Evolutionary conservation across 257 asterid genomes (phyloP).

Genomic region (Solanum sparsipilum): DNA sequence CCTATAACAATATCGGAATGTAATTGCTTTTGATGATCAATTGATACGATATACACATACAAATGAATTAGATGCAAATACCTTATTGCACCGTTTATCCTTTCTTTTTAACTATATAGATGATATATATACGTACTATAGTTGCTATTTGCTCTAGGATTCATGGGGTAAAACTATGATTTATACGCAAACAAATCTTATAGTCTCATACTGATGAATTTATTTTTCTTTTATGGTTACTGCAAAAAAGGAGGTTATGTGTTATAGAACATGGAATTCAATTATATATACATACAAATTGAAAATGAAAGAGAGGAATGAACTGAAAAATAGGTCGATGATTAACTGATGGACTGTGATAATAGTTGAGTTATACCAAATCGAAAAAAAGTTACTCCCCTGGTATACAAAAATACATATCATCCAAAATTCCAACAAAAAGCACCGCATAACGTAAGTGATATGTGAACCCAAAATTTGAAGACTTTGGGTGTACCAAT

Average conservation of each 20-base stretch:
- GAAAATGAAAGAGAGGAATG: background rate
- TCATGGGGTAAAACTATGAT: background rate
- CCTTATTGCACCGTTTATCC: background rate
- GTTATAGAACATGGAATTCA: background rate
- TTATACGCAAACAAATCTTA: background rate
- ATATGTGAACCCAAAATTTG: no score
- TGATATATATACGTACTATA: no score
- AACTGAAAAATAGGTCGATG: background rate
- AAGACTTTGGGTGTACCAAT: no score
- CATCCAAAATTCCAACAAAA: background rate
- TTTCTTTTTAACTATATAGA: background rate
- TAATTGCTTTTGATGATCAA: background rate
- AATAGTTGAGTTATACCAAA: no score
- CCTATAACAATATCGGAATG: background rate
- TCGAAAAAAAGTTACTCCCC: no score
- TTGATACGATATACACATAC: background rate
- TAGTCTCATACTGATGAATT: background rate
- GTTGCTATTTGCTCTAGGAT: background rate
- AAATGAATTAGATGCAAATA: background rate
- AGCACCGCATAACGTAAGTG: background rate
- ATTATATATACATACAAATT: background rate
- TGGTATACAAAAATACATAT: no score
- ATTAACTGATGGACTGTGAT: no score
- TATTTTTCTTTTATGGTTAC: background rate
- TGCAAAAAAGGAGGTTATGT: background rate